Evolutionary conservation across 768 basidiomycete genomes (phyloP).

Genomic region (Tulasnella sp.): DNA sequence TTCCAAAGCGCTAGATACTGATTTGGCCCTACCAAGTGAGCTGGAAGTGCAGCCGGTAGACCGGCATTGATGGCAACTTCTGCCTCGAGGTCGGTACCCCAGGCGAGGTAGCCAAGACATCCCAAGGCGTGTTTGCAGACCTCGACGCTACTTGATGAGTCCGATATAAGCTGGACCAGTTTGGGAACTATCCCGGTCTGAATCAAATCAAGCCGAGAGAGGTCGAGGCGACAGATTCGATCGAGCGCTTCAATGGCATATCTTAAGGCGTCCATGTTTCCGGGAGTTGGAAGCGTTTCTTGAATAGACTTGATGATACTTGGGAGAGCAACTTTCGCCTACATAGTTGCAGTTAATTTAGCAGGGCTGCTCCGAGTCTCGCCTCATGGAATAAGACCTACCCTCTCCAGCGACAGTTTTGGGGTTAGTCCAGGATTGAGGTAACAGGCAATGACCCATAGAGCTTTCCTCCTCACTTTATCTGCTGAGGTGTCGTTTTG

Average conservation of each 20-base stretch:
- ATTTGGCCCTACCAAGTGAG: neutral
- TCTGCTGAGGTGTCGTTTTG: neutral
- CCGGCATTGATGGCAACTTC: neutral
- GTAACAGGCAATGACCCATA: neutral
- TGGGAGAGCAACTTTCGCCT: neutral
- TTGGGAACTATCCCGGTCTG: neutral
- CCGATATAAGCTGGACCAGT: neutral
- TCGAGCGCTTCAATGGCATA: neutral
- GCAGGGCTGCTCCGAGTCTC: neutral
- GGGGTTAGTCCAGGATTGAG: neutral
- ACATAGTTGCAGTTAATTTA: neutral
- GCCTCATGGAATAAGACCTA: neutral
- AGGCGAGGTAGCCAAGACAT: neutral
- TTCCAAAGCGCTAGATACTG: neutral
- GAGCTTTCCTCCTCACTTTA: neutral
- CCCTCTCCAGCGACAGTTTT: neutral
- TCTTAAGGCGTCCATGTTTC: neutral
- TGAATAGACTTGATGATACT: neutral
- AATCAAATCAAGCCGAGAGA: neutral
- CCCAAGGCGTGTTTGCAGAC: neutral
- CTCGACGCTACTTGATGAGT: neutral
- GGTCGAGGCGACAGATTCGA: neutral
- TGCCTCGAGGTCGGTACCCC: neutral
- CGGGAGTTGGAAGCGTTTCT: neutral
- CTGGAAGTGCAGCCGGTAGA: neutral